Evolutionary conservation across 23 red algal species (phyloP).

Genomic region (Gracilaria domingensis): DNA sequence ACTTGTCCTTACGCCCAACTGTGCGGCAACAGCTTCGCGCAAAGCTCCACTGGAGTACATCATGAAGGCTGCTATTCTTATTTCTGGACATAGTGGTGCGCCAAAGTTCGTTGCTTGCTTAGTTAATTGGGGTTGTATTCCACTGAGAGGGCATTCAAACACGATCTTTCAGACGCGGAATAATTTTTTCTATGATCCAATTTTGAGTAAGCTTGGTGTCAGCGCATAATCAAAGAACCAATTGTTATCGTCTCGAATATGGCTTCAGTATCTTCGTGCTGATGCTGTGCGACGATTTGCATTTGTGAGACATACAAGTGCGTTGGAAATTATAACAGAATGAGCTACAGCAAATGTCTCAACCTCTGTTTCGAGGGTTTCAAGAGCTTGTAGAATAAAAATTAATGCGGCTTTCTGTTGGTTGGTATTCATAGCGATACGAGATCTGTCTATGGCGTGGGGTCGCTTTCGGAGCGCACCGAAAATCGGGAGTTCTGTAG

Average conservation of each 20-base stretch:
- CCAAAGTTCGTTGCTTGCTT: slow-evolving; percentile 11
- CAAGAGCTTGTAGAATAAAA: too few relatives aligned
- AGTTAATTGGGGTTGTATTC: not conserved
- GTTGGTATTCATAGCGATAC: too few relatives aligned
- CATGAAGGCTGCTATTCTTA: not conserved
- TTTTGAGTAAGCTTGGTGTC: not conserved
- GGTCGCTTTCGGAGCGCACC: too few relatives aligned
- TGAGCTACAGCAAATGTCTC: too few relatives aligned
- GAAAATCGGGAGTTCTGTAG: too few relatives aligned
- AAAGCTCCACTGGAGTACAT: slow-evolving; percentile 24
- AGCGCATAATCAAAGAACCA: slow-evolving; percentile 7
- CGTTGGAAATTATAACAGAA: too few relatives aligned
- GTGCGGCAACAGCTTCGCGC: not conserved
- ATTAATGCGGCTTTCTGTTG: too few relatives aligned
- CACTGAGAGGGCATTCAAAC: not conserved
- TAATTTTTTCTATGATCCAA: not conserved
- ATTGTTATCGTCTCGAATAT: not conserved
- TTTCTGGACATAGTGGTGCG: not conserved
- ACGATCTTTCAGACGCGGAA: not conserved
- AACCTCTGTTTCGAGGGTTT: too few relatives aligned
- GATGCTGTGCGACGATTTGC: too few relatives aligned
- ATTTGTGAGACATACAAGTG: too few relatives aligned
- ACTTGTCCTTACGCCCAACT: slow-evolving; percentile 24
- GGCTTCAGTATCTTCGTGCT: too few relatives aligned
- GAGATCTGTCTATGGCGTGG: too few relatives aligned